Base-by-base conservation (phyloP, 345 rosid genomes). In the Laguncularia racemosa region DNA sequence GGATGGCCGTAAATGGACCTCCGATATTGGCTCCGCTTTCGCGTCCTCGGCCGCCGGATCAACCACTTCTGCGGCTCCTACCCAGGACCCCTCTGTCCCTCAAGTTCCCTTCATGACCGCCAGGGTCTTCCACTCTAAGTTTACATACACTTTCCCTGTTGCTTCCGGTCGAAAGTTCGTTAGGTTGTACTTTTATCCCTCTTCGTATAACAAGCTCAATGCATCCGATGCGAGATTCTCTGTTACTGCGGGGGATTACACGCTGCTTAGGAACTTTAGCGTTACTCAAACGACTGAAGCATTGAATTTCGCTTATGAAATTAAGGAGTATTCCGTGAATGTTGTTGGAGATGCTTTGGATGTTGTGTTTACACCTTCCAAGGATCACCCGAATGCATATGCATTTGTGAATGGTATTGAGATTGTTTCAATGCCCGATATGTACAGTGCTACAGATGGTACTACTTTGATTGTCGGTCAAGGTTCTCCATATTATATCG, bases 401-500 rank as follows among this genome's bases (percentile, higher is more conserved):
- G 96, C 96, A 0, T 89, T 89, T 59, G 89, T 86, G 0, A 89
- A 89, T 60, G 96, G 96, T 63, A 89, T 89, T 49, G 96, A 89
- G 74, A 78, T 86, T 12, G 66, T 82, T 46, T 86, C 96, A 0
- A 86, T 89, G 91, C 95, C 95, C 43, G 91, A 89, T 55, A 50
- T 53, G 11, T 54, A 58, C 11, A 51, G 62, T 26, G 13, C 54
- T 20, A 51, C 62, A 3, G 62, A 67, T 50, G 67, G 66, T 43
- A 48, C 66, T n/a, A 18, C 53, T 50, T 44, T 28, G 52, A n/a
- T 67, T 6, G 62, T 56, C 13, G 71, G 66, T 13, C 28, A 15
- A 28, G 13, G 10, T 13, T 43, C 12, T 1, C 20, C 54, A 4
- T 54, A 48, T 16, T 9, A 54, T 58, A 58, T 58, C 10, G 58